Percentiles rank a stretch among this genome's conserved stretches.
phyloP scores from a whole-genome alignment of 2,329 filamentous ascomycete genomes.

The Penicillium fuscoglaucum region DNA sequence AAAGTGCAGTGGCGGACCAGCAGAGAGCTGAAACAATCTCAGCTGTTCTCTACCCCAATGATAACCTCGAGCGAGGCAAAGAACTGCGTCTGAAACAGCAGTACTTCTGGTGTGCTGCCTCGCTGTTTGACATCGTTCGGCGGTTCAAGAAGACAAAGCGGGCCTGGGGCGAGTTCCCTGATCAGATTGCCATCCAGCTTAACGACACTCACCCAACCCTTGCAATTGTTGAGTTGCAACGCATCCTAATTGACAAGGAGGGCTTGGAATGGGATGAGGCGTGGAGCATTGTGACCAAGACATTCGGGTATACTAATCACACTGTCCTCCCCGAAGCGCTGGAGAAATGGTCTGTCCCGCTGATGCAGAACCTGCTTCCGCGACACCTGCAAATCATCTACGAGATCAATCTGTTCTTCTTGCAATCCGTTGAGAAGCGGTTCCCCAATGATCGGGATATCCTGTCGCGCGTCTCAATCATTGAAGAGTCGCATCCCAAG shows the following conservation, averaged over 20 bases:
- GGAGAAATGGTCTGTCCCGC: conserved; percentile 95
- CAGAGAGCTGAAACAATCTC: conserved; percentile 99
- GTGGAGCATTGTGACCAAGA: conserved; percentile 76
- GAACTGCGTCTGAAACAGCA: conserved; percentile 98
- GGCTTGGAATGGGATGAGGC: conserved; percentile 90
- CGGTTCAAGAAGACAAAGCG: conserved; percentile 97
- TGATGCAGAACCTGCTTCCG: conserved; percentile 89
- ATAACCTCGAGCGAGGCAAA: conserved; percentile 94
- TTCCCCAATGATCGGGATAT: conserved; percentile 90
- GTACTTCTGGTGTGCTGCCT: conserved; percentile 99
- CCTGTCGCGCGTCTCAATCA: conserved; percentile 85
- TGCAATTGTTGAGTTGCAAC: conserved; percentile 92
- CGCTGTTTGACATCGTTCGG: conserved; percentile 91
- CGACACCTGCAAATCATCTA: conserved; percentile 97
- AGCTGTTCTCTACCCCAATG: conserved; percentile 94
- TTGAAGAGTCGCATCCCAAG: conserved; percentile 94
- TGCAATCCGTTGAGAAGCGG: conserved; percentile 83
- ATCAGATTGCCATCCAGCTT: conserved; percentile 94
- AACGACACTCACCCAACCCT: conserved; percentile 98
- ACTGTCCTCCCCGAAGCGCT: conserved; percentile 94
- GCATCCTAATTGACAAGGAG: conserved; percentile 86
- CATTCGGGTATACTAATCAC: conserved; percentile 97
- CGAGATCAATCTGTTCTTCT: conserved; percentile 93
- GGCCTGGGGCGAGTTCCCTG: conserved; percentile 86
- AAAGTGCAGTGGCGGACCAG: conserved; percentile 96